Base-by-base conservation (phyloP, 306 rosid species). In the Lupinus albus region DNA sequence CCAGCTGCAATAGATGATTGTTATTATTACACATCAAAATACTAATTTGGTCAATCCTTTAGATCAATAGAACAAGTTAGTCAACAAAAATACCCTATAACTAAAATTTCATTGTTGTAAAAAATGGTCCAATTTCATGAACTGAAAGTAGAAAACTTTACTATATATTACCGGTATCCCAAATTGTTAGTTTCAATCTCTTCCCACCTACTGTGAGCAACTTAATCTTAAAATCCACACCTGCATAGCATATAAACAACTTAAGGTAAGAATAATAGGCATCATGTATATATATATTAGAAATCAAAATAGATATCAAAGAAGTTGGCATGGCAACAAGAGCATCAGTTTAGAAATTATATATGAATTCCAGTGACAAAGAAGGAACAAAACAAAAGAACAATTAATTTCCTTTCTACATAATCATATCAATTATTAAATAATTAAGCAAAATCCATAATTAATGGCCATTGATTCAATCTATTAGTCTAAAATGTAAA, bases 201-300 rank as follows among this genome's bases (percentile, higher is more conserved):
- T 88, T 90, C 81, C 88, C 96, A 42, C 83, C 92, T 3, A 90
- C 92, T 10, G 91, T 76, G 35, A 90, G 92, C 45, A 54, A 76
- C 87, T 94, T 94, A 85, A 90, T 86, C 88, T 90, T 94, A 73
- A 94, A 94, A 86, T 94, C 99, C 83, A 94, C 99, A 62, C 99
- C 99, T 94, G 41, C 70, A 73, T 32, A 57, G 44, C n/a, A 75
- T 50, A 7, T 11, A 74, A 62, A 12, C 58, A 76, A 44, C n/a
- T 39, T 9, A 70, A 48, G 28, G 44, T 39, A 63, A 70, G 64
- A 61, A 61, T 25, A 32, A 15, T 25, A 66, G 7, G 9, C 15
- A 55, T 16, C 12, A 33, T 2, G n/a, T n/a, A 60, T 51, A 32
- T 32, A 32, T 56, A 70, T 30, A 38, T 52, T 36, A 46, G 17